Conservation (phyloP, 2,329 filamentous ascomycete species). For the Pseudogymnoascus sp. region DNA sequence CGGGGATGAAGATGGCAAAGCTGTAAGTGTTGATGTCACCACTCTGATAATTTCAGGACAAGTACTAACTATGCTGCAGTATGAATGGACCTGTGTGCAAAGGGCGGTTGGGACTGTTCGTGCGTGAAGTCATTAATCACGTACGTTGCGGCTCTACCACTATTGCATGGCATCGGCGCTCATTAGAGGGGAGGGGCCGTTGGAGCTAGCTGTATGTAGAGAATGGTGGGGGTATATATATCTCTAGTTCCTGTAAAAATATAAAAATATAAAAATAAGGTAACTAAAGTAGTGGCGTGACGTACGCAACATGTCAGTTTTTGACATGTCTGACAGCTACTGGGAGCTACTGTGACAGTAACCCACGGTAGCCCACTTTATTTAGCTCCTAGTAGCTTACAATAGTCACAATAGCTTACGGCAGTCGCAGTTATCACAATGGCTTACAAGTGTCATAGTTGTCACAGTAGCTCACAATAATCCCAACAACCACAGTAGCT, state of each 20-base stretch:
- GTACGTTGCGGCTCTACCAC: background rate
- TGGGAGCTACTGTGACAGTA: background rate
- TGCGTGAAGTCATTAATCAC: background rate
- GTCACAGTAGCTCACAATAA: background rate
- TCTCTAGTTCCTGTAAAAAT: background rate
- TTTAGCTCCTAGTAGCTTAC: background rate
- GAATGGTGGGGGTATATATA: background rate
- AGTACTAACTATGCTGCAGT: slow-evolving; percentile 33
- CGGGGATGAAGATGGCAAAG: slow-evolving; percentile 85
- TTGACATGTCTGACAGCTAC: background rate
- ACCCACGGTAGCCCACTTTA: background rate
- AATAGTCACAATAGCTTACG: background rate
- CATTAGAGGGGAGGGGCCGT: background rate
- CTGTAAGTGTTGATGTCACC: slow-evolving; percentile 50
- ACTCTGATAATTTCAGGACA: background rate
- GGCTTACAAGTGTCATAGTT: background rate
- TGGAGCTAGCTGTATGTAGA: background rate
- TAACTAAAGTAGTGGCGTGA: background rate
- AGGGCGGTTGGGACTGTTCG: background rate
- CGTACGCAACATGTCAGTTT: background rate
- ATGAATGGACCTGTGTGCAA: slow-evolving; percentile 45
- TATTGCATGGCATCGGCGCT: background rate
- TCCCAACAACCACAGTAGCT: background rate
- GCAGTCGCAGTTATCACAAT: background rate
- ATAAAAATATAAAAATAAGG: background rate